Percentiles rank a stretch among this genome's conserved stretches.
These are phyloP conservation scores for Ramicandelaber brevisporus DNA, from an alignment of 192 early-diverging fungal species.

Conservation along the genomic window DNA sequence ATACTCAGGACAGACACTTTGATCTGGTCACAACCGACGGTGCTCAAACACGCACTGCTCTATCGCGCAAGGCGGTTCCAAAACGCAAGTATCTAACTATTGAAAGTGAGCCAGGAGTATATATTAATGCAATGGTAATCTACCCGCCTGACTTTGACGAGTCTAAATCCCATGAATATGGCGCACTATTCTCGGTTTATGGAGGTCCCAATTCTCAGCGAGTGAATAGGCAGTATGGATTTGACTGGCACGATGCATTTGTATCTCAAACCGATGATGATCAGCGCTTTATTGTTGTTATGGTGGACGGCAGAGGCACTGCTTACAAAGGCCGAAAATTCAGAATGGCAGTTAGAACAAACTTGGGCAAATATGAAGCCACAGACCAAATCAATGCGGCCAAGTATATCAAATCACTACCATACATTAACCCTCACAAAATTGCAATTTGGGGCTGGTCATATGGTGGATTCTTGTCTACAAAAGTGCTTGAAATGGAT, in stretches of 20 bases:
- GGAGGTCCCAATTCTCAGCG: constrained; percentile 81
- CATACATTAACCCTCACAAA: constrained; percentile 53
- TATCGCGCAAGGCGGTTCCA: constrained; percentile 33
- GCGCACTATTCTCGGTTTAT: constrained; percentile 67
- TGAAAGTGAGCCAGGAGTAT: constrained; percentile 14
- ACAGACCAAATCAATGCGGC: constrained; percentile 73
- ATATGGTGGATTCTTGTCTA: constrained; percentile 72
- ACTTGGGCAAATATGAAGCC: constrained; percentile 59
- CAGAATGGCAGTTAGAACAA: constrained; percentile 38
- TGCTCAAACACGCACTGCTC: constrained; percentile 9
- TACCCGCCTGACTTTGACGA: constrained; percentile 57
- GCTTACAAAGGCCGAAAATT: constrained; percentile 64
- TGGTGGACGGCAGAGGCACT: constrained; percentile 77
- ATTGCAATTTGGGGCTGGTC: constrained; percentile 96
- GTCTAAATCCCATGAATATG: constrained; percentile 36
- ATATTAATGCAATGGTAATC: constrained; percentile 57
- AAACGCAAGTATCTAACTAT: constrained; percentile 17
- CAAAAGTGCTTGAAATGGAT: constrained; percentile 65
- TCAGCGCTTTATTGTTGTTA: constrained; percentile 37
- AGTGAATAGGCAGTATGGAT: constrained; percentile 29
- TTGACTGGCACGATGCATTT: constrained; percentile 48
- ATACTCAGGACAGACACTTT: constrained; percentile 20
- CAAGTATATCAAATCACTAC: constrained; percentile 24
- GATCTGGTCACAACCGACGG: constrained; percentile 30
- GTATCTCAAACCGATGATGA: constrained; percentile 21